Base-by-base conservation (phyloP, 352 stramenopile species). In the Globisporangium abappressorium region DNA sequence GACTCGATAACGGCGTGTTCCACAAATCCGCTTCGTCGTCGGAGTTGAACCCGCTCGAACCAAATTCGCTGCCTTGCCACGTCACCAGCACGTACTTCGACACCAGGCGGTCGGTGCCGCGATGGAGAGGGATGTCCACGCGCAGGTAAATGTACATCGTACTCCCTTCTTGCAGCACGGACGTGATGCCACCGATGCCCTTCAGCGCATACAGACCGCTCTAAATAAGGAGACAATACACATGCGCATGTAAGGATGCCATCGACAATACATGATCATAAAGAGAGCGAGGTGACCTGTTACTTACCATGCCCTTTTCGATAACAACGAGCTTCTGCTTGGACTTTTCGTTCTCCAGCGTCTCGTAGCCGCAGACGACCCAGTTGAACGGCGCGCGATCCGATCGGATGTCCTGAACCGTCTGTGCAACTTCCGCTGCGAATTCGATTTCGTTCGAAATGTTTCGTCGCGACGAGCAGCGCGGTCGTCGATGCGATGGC, bases 81-180 rank as follows among this genome's bases (percentile, higher is more conserved):
- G 89, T 96, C 47, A 96, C 83, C 9, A 96, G 69, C 7, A 96
- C 84, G 53, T 92, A 96, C 70, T 96, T 96, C 24, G 87, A 93
- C 43, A 96, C 85, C 63, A 93, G 90, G 11, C 84, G 75, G 46
- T 93, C 84, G n/a, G 82, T 92, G 56, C 83, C 85, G 34, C 85
- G 85, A 67, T 94, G 84, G 41, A 96, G 70, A 20, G 87, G 87
- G 36, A 96, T 81, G 67, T 96, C 89, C 14, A 96, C 85, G n/a
- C 87, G 85, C 9, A 96, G 70, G 70, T 96, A 96, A 76, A 96
- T 90, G 75, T 96, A 96, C 87, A 95, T 95, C 18, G 87, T 94
- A 55, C 74, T 81, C 14, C 81, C 85, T 64, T 93, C 85, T 57
- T 92, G 81, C 33, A 94, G 51, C 11, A 87, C 78, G 0, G 75